Conservation (phyloP, 805 yeast species). For the Metschnikowia sp. region DNA sequence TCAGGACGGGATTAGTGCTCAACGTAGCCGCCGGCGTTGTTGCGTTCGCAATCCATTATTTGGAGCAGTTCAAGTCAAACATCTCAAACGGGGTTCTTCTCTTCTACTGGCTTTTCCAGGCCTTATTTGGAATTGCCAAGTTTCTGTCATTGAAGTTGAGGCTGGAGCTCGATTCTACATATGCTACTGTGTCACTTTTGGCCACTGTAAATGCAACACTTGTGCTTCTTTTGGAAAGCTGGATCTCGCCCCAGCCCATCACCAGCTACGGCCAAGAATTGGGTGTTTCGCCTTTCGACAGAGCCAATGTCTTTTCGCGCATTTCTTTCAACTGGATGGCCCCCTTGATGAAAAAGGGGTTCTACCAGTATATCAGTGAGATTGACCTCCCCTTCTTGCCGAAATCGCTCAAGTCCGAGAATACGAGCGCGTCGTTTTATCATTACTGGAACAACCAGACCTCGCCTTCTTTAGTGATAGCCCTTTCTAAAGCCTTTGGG, state of each 20-base stretch:
- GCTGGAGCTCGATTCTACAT: conserved; percentile 17
- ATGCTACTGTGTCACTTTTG: conserved; percentile 27
- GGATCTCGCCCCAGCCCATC: conserved; percentile 31
- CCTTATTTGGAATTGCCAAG: conserved; percentile 46
- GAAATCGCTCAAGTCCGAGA: conserved; percentile 52
- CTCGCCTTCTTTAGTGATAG: conserved; percentile 53
- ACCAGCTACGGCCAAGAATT: conserved; percentile 1
- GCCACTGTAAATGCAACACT: conserved; percentile 38
- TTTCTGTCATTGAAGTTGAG: conserved; percentile 41
- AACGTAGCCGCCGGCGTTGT: conserved; percentile 46
- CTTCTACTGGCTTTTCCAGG: conserved; percentile 68
- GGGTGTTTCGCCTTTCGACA: conserved; percentile 16
- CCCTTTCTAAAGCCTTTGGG: conserved; percentile 73
- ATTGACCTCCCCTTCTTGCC: conserved; percentile 83
- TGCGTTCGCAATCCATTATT: conserved; percentile 56
- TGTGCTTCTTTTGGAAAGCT: conserved; percentile 43
- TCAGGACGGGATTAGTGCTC: conserved; percentile 23
- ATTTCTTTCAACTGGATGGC: conserved; percentile 92
- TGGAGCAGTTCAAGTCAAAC: conserved; percentile 65
- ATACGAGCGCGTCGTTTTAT: conserved; percentile 48
- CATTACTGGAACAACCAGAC: conserved; percentile 60
- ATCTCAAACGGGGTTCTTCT: conserved; percentile 68
- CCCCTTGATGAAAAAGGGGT: conserved; percentile 75
- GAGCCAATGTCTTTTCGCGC: conserved; percentile 60
- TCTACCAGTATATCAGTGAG: conserved; percentile 50